Evolutionary conservation across 768 basidiomycete species (phyloP).

Genomic region (Suillus sp.): DNA sequence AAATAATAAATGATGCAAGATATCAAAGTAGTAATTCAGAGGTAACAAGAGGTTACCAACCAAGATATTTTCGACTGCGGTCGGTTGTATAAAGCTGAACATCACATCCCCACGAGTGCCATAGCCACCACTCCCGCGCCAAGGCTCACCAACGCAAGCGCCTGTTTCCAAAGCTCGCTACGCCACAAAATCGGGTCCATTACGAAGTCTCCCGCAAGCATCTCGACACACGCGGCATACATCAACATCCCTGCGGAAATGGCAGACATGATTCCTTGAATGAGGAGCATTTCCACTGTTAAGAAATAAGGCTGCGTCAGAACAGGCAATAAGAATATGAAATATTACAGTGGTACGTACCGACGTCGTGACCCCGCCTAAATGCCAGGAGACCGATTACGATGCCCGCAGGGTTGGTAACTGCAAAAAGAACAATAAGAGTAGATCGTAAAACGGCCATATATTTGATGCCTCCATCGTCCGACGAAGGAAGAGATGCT

Average conservation of each 20-base stretch:
- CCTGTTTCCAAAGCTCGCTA: constrained; percentile 41
- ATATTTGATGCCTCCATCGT: constrained; percentile 22
- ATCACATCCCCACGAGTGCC: constrained; percentile 51
- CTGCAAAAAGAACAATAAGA: constrained; percentile 64
- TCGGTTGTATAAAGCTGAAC: background rate
- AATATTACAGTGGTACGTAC: constrained; percentile 22
- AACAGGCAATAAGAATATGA: constrained; percentile 9
- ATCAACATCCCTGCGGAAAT: constrained; percentile 83
- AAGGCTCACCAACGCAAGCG: constrained; percentile 60
- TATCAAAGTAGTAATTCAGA: background rate
- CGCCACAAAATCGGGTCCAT: constrained; percentile 59
- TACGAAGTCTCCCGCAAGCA: constrained; percentile 85
- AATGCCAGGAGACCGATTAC: constrained; percentile 56
- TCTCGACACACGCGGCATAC: constrained; percentile 82
- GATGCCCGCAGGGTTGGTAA: constrained; percentile 77
- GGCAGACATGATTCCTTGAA: constrained; percentile 78
- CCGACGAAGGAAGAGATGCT: constrained; percentile 57
- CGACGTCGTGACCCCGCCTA: constrained; percentile 30
- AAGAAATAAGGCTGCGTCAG: background rate
- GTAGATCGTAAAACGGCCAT: constrained; percentile 47
- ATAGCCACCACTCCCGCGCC: constrained; percentile 63
- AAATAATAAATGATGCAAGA: background rate
- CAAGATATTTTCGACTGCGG: background rate
- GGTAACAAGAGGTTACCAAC: background rate
- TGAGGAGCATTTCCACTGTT: constrained; percentile 51